These are phyloP conservation scores for Penicillium sclerotigenum DNA, from an alignment of 2,329 filamentous ascomycete genomes.

Conservation along the genomic window DNA sequence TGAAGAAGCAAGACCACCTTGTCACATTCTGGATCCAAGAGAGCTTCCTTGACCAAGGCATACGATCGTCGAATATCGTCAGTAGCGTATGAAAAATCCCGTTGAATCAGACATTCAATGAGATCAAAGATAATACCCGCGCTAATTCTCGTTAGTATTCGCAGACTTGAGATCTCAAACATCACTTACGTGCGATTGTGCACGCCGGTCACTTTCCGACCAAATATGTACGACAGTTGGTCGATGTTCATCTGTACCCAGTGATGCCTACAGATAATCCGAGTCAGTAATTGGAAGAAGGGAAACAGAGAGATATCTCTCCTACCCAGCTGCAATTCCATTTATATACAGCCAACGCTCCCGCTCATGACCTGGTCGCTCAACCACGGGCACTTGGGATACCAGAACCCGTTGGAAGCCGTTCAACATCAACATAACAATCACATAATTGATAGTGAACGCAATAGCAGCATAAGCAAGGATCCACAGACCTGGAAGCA, in stretches of 20 bases:
- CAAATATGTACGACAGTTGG: constrained; percentile 68
- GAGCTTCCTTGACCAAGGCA: constrained; percentile 60
- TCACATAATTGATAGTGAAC: constrained; percentile 28
- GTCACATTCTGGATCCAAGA: constrained; percentile 60
- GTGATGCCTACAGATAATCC: constrained; percentile 12
- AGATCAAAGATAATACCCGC: constrained; percentile 71
- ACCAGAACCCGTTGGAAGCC: constrained; percentile 51
- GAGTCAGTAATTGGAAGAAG: constrained; percentile 3
- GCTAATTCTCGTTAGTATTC: constrained; percentile 20
- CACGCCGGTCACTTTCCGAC: constrained; percentile 66
- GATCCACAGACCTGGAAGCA: constrained; percentile 38
- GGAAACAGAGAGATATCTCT: constrained; percentile 40
- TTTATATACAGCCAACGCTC: constrained; percentile 82
- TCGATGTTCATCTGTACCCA: constrained; percentile 71
- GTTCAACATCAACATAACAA: constrained; percentile 38
- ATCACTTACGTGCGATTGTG: constrained; percentile 65
- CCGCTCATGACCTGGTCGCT: constrained; percentile 46
- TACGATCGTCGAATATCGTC: constrained; percentile 59
- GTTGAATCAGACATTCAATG: constrained; percentile 72
- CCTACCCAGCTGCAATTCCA: constrained; percentile 54
- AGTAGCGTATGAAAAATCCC: constrained; percentile 70
- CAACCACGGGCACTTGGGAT: constrained; percentile 20
- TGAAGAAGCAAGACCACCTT: constrained; percentile 74
- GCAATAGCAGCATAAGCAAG: constrained; percentile 28
- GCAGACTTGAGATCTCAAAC: neutral